Evolutionary conservation across 1,139 yeast species (phyloP).

Genomic region (Yamadazyma pseudoaaseri): DNA sequence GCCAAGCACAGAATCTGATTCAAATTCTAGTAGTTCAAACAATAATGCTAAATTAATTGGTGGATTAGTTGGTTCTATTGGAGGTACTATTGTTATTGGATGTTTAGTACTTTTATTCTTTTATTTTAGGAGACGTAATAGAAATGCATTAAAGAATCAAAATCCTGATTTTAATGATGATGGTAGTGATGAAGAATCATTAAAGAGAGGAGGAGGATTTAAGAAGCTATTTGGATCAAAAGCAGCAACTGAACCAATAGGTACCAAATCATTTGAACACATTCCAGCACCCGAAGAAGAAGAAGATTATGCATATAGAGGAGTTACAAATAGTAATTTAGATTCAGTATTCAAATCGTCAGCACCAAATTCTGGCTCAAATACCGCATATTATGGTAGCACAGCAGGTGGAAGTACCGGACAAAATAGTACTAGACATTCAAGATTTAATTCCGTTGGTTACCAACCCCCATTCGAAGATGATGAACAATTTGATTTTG

Average conservation of each 20-base stretch:
- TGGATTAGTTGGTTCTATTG: slow-evolving; percentile 49
- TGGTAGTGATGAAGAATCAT: slow-evolving; percentile 14
- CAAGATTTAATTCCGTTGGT: slow-evolving; percentile 14
- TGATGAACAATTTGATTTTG: slow-evolving; percentile 15
- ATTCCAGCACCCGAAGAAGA: slow-evolving; percentile 16
- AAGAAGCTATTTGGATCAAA: slow-evolving; percentile 32
- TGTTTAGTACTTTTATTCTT: slow-evolving; percentile 36
- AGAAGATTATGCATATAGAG: slow-evolving; percentile 44
- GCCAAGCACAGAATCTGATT: slow-evolving; percentile 15
- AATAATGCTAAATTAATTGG: slow-evolving; percentile 43
- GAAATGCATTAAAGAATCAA: slow-evolving; percentile 35
- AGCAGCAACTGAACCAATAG: slow-evolving; percentile 10
- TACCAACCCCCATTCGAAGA: slow-evolving; percentile 10
- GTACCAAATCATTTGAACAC: slow-evolving; percentile 12
- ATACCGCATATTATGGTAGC: slow-evolving; percentile 13
- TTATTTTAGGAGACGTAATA: slow-evolving; percentile 32
- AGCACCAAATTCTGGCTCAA: slow-evolving; percentile 24
- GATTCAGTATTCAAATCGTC: slow-evolving; percentile 39
- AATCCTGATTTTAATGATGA: slow-evolving; percentile 45
- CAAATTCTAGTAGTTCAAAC: slow-evolving; percentile 15
- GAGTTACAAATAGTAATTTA: slow-evolving; percentile 47
- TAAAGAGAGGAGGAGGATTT: slow-evolving; percentile 26
- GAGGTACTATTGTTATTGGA: slow-evolving; percentile 45
- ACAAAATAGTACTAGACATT: slow-evolving; percentile 12
- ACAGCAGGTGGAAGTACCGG: slow-evolving; percentile 14